A percentile compares a stretch with the other conserved stretches of the same genome.
phyloP scores from a whole-genome alignment of 179 eudicot genomes.

The Carnegiea gigantea region DNA sequence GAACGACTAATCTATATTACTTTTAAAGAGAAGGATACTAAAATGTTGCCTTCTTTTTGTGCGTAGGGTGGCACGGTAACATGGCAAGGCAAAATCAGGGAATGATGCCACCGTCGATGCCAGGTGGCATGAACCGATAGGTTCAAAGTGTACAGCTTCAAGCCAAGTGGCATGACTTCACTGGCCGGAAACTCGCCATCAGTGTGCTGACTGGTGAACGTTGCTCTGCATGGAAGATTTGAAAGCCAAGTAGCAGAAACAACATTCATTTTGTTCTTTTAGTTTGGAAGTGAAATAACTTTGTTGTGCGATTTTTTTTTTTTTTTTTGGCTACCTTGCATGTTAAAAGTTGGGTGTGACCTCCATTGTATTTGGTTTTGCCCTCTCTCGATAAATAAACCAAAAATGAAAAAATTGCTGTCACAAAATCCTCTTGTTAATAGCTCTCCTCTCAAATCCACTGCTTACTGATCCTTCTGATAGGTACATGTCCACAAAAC shows the following conservation, averaged over 20 bases:
- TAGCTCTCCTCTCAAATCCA: too few species aligned
- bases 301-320: background rate
- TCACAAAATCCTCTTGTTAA: too few species aligned
- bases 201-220: too few species aligned
- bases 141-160: background rate
- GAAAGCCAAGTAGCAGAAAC: background rate
- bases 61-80: constrained; percentile 43
- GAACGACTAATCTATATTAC: too few species aligned
- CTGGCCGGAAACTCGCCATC: background rate
- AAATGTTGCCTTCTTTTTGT: background rate
- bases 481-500: too few species aligned
- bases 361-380: background rate
- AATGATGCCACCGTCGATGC: constrained; percentile 28
- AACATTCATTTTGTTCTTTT: too few species aligned
- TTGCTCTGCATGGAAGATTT: background rate
- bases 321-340: too few species aligned
- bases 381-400: background rate
- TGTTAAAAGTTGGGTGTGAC: background rate
- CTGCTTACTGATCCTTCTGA: too few species aligned
- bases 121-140: constrained; percentile 40
- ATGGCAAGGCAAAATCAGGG: constrained; percentile 31
- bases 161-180: background rate
- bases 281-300: background rate
- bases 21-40: too few species aligned
- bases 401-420: background rate